A percentile compares a stretch with the other conserved stretches of the same genome.
Evolutionary conservation across 1,139 yeast species (phyloP).

Genomic region (Kurtzmaniella natalensis): DNA sequence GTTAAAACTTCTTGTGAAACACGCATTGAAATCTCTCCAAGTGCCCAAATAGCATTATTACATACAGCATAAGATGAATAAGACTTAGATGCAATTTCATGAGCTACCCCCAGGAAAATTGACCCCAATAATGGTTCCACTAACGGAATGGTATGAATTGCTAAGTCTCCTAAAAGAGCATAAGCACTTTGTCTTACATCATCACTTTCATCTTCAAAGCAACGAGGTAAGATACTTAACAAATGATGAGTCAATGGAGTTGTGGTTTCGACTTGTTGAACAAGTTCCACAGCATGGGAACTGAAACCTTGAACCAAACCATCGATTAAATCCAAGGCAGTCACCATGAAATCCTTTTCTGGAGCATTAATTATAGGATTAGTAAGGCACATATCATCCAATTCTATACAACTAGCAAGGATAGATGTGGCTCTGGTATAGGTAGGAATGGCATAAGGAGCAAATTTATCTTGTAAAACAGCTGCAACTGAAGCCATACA

Average conservation of each 20-base stretch:
- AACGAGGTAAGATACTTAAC: constrained; percentile 60
- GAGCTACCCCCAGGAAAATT: constrained; percentile 60
- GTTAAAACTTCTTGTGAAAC: constrained; percentile 41
- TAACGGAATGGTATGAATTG: constrained; percentile 53
- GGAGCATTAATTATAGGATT: constrained; percentile 75
- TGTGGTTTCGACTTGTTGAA: constrained; percentile 26
- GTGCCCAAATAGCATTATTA: constrained; percentile 91
- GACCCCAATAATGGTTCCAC: constrained; percentile 54
- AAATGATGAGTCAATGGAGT: constrained; percentile 28
- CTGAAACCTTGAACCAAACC: constrained; percentile 91
- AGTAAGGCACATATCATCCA: constrained; percentile 59
- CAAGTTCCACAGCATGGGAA: constrained; percentile 53
- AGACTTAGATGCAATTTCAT: constrained; percentile 56
- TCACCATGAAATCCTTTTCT: constrained; percentile 86
- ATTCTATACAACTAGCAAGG: constrained; percentile 60
- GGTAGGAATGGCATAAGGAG: constrained; percentile 88
- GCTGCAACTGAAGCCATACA: constrained; percentile 93
- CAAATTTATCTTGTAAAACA: constrained; percentile 75
- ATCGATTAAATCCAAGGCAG: constrained; percentile 84
- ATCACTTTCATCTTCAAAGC: constrained; percentile 70
- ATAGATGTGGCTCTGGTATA: constrained; percentile 75
- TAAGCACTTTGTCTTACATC: constrained; percentile 93
- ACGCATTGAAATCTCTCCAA: constrained; percentile 80
- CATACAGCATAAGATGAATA: constrained; percentile 57
- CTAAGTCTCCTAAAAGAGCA: constrained; percentile 87